Evolutionary conservation across 2,329 filamentous ascomycete genomes (phyloP).

Genomic region (Setomelanomma holmii): DNA sequence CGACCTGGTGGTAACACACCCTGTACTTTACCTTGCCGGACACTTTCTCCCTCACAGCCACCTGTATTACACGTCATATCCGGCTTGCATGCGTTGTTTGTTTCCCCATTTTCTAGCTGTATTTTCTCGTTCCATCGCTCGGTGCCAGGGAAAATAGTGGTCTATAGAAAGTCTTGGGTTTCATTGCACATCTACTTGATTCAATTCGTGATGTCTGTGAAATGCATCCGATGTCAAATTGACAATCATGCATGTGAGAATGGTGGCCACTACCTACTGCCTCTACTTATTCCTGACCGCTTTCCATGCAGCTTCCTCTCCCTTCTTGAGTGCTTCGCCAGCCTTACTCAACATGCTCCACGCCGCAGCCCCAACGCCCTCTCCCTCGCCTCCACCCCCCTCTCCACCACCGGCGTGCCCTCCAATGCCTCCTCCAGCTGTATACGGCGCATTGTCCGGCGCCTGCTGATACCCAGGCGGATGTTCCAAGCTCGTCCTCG

Average conservation of each 20-base stretch:
- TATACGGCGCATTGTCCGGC: constrained; percentile 46
- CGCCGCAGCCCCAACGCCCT: constrained; percentile 38
- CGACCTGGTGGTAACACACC: constrained; percentile 49
- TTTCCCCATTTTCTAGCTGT: constrained; percentile 44
- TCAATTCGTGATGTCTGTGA: constrained; percentile 15
- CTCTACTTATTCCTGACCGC: constrained; percentile 38
- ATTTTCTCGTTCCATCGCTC: constrained; percentile 43
- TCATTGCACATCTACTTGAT: constrained; percentile 14
- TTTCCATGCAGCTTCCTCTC: constrained; percentile 46
- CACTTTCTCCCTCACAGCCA: constrained; percentile 41
- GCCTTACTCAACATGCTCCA: constrained; percentile 47
- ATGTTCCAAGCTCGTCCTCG: constrained; percentile 45
- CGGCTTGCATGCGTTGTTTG: constrained; percentile 48
- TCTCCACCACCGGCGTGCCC: constrained; percentile 29
- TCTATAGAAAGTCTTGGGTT: constrained; percentile 48
- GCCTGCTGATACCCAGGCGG: constrained; percentile 59
- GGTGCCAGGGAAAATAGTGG: constrained; percentile 48
- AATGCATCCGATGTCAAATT: not conserved
- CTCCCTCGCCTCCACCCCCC: constrained; percentile 17
- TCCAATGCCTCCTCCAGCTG: constrained; percentile 50
- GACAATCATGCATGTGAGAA: not conserved
- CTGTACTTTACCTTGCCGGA: constrained; percentile 53
- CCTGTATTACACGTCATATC: constrained; percentile 49
- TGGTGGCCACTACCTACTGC: not conserved
- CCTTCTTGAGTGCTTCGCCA: constrained; percentile 44